Evolutionary conservation across 495 filamentous ascomycete genomes (phyloP), one percentile per base, ranked within the genome.

Genomic region (Penicillium egyptiacum): DNA sequence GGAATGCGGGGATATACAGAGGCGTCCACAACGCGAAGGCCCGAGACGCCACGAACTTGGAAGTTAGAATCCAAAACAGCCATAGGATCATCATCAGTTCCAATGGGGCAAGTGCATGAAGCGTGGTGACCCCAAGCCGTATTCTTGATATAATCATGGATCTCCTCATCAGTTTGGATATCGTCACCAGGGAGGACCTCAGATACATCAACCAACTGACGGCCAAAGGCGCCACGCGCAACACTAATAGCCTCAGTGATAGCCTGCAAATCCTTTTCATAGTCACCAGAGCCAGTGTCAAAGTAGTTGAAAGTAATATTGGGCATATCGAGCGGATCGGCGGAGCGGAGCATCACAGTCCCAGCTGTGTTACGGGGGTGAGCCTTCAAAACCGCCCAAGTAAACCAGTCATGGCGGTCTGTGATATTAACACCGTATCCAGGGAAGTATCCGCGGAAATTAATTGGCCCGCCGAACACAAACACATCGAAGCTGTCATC

Each of bases 21-120:
- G 5, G 83, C 85, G 70, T 87, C 85, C 6, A 87, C 84, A 33
- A 87, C 83, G 40, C 85, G 70, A 58, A 87, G 57, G 1, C 80
- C 75, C 14, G 71, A 61, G 0, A 82, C 77, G 0, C 80, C 80
- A 23, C 81, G 72, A 0, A 88, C 84, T 3, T 80, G 65, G 58
- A 87, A 84, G 60, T 78, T 74, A 0, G 72, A 74, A 57, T 87
- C 82, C 50, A 88, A 50, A 19, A 86, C 83, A 0, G 83, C 85
- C 70, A 81, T 79, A n/a, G 72, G 71, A 57, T 87, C 83, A 20
- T 68, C 66, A 52, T 83, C 81, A 0, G 65, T 53, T 1, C 85
- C 84, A 57, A 86, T 87, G 8, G 83, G 70, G 44, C 76, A 81
- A 10, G 82, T 83, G 50, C 78, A 82, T n/a, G 74, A 80, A 5